Conservation (phyloP, 257 asterid species). For the Solanum virginianum region DNA sequence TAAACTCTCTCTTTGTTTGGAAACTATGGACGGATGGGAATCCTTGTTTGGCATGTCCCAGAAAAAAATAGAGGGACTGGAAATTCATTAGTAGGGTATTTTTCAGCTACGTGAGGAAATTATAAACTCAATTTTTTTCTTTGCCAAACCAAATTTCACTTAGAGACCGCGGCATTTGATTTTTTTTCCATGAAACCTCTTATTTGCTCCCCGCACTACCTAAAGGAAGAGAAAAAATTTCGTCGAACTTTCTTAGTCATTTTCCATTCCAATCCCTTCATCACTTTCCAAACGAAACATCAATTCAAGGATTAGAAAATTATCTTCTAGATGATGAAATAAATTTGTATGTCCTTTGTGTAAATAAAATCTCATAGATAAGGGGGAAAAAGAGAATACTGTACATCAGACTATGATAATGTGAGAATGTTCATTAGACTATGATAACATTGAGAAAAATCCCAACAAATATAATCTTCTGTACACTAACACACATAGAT, state of each 20-base stretch:
- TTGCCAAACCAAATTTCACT: background rate
- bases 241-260: background rate
- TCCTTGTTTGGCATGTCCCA: background rate
- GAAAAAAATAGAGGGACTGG: background rate
- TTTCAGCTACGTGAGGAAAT: background rate
- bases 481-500: background rate
- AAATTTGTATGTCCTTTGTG: background rate
- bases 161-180: background rate
- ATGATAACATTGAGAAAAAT: background rate
- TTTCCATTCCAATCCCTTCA: background rate
- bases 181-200: background rate
- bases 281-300: background rate
- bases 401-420: background rate
- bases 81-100: background rate
- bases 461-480: background rate
- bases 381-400: background rate
- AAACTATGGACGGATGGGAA: background rate
- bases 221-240: no score
- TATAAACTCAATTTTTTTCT: background rate
- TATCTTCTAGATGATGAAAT: background rate
- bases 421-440: background rate
- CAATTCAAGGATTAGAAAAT: background rate
- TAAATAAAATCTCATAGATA: background rate
- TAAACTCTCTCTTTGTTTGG: background rate
- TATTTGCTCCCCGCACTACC: background rate